A percentile compares a stretch with the other conserved stretches of the same genome.
These are phyloP conservation scores for Xylaria sp. DNA, from an alignment of 2,329 filamentous ascomycete genomes.

Conservation along the genomic window DNA sequence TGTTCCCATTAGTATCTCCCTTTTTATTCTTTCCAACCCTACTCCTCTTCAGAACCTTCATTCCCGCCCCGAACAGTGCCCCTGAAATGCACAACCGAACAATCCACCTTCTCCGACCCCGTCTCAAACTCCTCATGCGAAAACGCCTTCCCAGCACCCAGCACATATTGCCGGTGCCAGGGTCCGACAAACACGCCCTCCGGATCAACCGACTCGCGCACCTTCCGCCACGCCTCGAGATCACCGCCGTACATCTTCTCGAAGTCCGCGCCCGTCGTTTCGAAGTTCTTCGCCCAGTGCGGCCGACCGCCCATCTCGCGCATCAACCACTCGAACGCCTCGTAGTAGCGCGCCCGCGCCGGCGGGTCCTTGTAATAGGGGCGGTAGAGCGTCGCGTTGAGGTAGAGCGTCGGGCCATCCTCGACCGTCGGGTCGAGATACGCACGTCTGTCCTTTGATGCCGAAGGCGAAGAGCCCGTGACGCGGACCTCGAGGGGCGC, in stretches of 20 bases:
- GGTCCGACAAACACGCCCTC: conserved; percentile 85
- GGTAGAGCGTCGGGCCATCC: conserved; percentile 71
- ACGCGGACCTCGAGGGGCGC: conserved; percentile 91
- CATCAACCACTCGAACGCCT: conserved; percentile 90
- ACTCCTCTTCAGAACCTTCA: neutral
- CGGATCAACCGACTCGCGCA: conserved; percentile 67
- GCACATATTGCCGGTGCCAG: conserved; percentile 74
- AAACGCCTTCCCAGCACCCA: conserved; percentile 34
- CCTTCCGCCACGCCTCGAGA: conserved; percentile 59
- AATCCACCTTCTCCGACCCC: conserved; percentile 13
- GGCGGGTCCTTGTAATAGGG: conserved; percentile 75
- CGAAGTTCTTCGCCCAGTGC: conserved; percentile 93
- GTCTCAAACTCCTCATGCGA: conserved; percentile 31
- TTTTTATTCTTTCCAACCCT: neutral
- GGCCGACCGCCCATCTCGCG: conserved; percentile 73
- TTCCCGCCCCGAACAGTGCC: conserved; percentile 17
- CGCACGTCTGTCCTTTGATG: conserved; percentile 32
- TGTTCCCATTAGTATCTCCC: neutral
- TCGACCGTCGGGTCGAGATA: conserved; percentile 64
- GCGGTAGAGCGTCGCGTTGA: conserved; percentile 85
- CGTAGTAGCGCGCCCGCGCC: conserved; percentile 71
- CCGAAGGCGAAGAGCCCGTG: conserved; percentile 57
- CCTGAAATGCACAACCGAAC: conserved; percentile 21
- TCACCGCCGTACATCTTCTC: conserved; percentile 63
- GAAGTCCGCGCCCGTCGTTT: conserved; percentile 55